Percentiles rank a stretch among this genome's conserved stretches.
Evolutionary conservation across 2,329 filamentous ascomycete species (phyloP).

Genomic region (Epichloe glyceriae): DNA sequence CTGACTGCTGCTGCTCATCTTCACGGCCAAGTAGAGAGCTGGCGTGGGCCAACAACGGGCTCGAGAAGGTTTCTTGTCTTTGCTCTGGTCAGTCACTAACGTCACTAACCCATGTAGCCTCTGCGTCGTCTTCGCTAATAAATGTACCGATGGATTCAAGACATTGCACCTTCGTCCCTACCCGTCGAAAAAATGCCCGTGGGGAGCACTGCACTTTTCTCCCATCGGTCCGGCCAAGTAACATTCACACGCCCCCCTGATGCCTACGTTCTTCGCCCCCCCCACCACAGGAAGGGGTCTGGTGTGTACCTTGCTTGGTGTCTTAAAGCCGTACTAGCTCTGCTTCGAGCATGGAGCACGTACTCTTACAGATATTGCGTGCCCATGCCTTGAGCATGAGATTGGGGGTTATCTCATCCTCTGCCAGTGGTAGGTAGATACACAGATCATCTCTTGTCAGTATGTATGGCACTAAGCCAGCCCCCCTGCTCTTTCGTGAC

Average conservation of each 20-base stretch:
- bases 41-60: background rate
- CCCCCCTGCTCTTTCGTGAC: slow-evolving; percentile 1
- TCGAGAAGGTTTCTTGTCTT: background rate
- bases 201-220: background rate
- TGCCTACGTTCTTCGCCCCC: background rate
- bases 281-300: background rate
- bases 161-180: background rate
- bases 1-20: background rate
- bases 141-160: slow-evolving; percentile 1
- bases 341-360: background rate
- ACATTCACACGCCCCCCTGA: background rate
- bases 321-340: slow-evolving; percentile 3
- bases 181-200: background rate
- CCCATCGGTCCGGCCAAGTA: background rate
- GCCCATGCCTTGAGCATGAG: slow-evolving; percentile 4
- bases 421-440: slow-evolving; percentile 5
- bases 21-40: background rate
- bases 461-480: slow-evolving; percentile 3
- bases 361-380: background rate
- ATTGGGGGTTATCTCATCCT: slow-evolving; percentile 6
- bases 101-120: background rate
- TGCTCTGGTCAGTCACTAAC: no score
- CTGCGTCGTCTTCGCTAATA: background rate
- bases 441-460: slow-evolving; percentile 4
- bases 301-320: slow-evolving; percentile 1